Conservation (phyloP, 208 protist genomes). For the Cochliopodium minus region DNA sequence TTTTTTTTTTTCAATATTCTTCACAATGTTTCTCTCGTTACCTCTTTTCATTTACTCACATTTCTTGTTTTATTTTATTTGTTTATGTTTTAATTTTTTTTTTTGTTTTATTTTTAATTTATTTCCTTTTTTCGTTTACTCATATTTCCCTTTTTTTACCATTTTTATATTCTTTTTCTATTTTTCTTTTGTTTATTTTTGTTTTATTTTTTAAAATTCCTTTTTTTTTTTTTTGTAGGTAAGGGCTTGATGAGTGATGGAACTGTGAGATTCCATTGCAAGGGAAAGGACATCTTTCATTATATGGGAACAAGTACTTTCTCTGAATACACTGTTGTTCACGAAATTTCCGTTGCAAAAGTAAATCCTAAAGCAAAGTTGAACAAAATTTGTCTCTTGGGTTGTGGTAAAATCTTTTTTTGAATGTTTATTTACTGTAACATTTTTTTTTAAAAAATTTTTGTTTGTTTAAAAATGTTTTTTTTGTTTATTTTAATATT, state of each 20-base stretch:
- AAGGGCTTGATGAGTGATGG: slow-evolving; percentile 66
- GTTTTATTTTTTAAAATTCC: not conserved
- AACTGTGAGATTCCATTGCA: slow-evolving; percentile 46
- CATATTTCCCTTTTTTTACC: too few species aligned
- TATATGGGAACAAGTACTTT: slow-evolving; percentile 54
- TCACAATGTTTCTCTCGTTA: too few species aligned
- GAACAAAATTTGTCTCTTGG: slow-evolving; percentile 24
- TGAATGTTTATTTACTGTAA: not conserved
- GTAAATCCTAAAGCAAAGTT: slow-evolving; percentile 34
- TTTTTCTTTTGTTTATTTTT: too few species aligned
- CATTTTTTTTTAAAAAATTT: slow-evolving; percentile 8
- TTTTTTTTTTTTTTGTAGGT: slow-evolving; percentile 11
- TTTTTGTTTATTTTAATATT: not conserved
- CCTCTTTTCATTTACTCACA: too few species aligned
- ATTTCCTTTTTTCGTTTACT: too few species aligned
- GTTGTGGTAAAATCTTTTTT: slow-evolving; percentile 18
- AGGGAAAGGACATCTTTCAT: slow-evolving; percentile 45
- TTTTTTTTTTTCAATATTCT: too few species aligned
- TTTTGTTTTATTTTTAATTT: too few species aligned
- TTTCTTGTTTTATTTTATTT: too few species aligned
- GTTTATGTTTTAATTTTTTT: too few species aligned
- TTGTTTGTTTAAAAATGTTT: slow-evolving; percentile 9
- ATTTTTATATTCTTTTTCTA: too few species aligned
- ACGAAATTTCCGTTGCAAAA: slow-evolving; percentile 49
- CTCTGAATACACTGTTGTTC: slow-evolving; percentile 55